Evolutionary conservation across 169 alveolate genomes (phyloP).

Genomic region (Ichthyophthirius multifiliis): DNA sequence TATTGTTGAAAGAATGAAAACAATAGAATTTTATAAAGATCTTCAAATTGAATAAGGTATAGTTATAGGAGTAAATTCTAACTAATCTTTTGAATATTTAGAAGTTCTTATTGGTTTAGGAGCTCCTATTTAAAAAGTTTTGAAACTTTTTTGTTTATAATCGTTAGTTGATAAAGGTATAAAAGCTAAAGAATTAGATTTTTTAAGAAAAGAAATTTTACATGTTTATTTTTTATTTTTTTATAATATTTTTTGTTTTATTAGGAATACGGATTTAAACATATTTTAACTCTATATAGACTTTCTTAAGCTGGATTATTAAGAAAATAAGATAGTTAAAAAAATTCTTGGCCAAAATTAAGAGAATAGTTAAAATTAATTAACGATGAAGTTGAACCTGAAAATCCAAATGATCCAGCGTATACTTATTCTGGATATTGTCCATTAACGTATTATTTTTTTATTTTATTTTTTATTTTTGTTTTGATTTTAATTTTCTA

Average conservation of each 20-base stretch:
- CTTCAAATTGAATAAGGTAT: constrained; percentile 23
- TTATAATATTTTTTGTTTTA: not conserved
- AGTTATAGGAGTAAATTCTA: constrained; percentile 15
- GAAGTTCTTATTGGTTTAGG: constrained; percentile 20
- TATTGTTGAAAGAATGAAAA: constrained; percentile 17
- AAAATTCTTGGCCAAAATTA: not conserved
- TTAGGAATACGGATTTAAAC: constrained; percentile 1
- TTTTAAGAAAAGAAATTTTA: constrained; percentile 28
- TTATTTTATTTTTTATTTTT: not conserved
- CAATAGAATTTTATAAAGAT: constrained; percentile 18
- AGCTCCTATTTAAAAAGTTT: constrained; percentile 10
- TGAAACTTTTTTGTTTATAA: constrained; percentile 9
- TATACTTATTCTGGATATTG: not conserved
- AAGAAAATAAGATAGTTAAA: not conserved
- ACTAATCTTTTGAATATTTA: constrained; percentile 20
- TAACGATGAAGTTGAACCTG: not conserved
- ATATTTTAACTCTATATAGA: not conserved
- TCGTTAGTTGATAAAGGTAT: constrained; percentile 24
- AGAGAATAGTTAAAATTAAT: not conserved
- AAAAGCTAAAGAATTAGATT: constrained; percentile 15
- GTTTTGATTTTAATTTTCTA: not conserved
- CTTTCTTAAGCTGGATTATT: not conserved
- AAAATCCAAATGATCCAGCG: not conserved
- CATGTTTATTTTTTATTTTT: not conserved
- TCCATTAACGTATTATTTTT: not conserved